These are phyloP conservation scores for Ganoderma meredithae DNA, from an alignment of 1,284 basidiomycete genomes.

Conservation along the genomic window DNA sequence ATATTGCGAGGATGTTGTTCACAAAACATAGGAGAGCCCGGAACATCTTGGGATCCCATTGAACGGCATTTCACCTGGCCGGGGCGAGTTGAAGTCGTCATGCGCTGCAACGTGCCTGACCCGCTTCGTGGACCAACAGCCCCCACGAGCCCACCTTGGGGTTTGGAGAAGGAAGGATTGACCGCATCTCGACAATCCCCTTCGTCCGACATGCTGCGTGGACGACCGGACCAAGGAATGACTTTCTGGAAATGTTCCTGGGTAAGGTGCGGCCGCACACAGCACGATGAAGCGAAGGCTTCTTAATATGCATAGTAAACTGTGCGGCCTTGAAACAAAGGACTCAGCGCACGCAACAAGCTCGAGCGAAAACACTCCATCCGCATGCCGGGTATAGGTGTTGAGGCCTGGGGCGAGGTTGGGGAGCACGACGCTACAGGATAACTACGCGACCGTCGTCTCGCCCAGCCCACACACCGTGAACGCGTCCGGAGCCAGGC, in stretches of 20 bases:
- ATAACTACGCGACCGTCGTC: constrained; percentile 42
- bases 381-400: not conserved
- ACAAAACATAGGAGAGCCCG: too few species aligned
- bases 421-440: not conserved
- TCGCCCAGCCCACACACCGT: constrained; percentile 63
- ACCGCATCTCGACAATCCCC: too few species aligned
- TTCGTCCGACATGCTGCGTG: not conserved
- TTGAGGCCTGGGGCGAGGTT: not conserved
- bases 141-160: too few species aligned
- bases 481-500: constrained; percentile 59
- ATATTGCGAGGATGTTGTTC: not conserved
- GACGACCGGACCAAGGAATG: not conserved
- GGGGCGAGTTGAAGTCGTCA: not conserved
- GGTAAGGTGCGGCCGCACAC: not conserved
- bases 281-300: not conserved
- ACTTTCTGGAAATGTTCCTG: too few species aligned
- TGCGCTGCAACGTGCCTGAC: not conserved
- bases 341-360: not conserved
- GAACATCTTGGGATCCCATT: not conserved
- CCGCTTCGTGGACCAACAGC: too few species aligned
- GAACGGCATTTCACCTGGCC: not conserved
- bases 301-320: not conserved
- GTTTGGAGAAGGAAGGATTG: too few species aligned
- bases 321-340: not conserved
- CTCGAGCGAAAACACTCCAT: not conserved